Percentiles rank a stretch among this genome's conserved stretches.
Evolutionary conservation across 2,329 filamentous ascomycete genomes (phyloP).

Genomic region (Aspergillus bombycis): DNA sequence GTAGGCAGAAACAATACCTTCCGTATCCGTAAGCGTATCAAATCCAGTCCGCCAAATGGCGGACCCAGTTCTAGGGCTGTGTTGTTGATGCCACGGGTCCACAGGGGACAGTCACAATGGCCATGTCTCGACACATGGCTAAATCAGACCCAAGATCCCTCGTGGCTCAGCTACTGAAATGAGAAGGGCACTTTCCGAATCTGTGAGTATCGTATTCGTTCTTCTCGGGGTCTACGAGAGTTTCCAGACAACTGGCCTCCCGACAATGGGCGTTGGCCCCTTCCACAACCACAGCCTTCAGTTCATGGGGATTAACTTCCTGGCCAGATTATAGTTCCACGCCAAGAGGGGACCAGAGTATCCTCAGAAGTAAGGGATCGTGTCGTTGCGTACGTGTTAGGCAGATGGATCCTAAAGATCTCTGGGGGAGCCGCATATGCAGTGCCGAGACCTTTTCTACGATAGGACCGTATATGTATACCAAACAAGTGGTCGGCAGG

Average conservation of each 20-base stretch:
- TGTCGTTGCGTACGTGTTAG: not conserved
- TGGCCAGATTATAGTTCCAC: not conserved
- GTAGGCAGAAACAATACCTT: slow-evolving; percentile 1
- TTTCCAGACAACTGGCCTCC: not conserved
- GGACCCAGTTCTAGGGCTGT: slow-evolving; percentile 4
- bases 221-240: not conserved
- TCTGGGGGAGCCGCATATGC: slow-evolving; percentile 1
- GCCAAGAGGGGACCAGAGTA: not conserved
- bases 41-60: not conserved
- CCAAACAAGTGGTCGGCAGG: not conserved
- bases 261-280: not conserved
- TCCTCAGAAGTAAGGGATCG: not conserved
- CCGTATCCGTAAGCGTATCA: not conserved
- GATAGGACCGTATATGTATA: too few species aligned
- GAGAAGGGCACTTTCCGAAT: not conserved
- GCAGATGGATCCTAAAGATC: not conserved
- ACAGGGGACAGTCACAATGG: not conserved
- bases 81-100: not conserved
- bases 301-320: not conserved
- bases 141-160: not conserved
- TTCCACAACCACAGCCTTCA: not conserved
- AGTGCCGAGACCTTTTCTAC: not conserved
- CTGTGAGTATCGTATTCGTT: not conserved
- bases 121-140: slow-evolving; percentile 3
- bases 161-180: not conserved